Evolutionary conservation across 2,329 filamentous ascomycete genomes (phyloP).

Genomic region (Pseudogymnoascus verrucosus): DNA sequence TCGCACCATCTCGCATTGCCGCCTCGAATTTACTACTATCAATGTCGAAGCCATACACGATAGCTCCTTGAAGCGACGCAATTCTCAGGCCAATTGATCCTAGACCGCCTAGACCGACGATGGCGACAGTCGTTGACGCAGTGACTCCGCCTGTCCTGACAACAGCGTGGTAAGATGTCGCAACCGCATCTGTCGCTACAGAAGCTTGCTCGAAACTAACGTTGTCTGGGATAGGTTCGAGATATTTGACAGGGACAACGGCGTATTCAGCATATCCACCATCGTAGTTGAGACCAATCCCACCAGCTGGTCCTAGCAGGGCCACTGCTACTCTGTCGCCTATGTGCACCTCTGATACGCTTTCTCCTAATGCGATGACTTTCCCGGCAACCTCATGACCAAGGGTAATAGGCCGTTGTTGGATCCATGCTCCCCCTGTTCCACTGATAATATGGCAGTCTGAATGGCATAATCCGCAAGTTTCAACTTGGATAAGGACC

Average conservation of each 20-base stretch:
- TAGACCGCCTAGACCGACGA: constrained; percentile 15
- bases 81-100: constrained; percentile 9
- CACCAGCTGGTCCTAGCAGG: background rate
- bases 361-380: constrained; percentile 9
- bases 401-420: constrained; percentile 12
- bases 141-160: constrained; percentile 3
- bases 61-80: constrained; percentile 12
- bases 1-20: constrained; percentile 11
- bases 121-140: constrained; percentile 9
- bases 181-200: constrained; percentile 11
- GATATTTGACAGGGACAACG: background rate
- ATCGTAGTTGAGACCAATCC: constrained; percentile 10
- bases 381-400: constrained; percentile 14
- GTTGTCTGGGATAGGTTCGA: constrained; percentile 12
- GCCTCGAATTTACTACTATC: constrained; percentile 10
- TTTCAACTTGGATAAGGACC: constrained; percentile 13
- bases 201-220: constrained; percentile 13
- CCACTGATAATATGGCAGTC: constrained; percentile 14
- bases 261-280: constrained; percentile 14
- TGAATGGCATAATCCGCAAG: constrained; percentile 13
- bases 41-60: constrained; percentile 14
- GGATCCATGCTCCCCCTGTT: background rate
- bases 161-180: constrained; percentile 15
- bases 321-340: constrained; percentile 13
- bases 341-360: constrained; percentile 7